Base-by-base conservation (phyloP, 257 asterid genomes). In the Nicotiana tomentosiformis region DNA sequence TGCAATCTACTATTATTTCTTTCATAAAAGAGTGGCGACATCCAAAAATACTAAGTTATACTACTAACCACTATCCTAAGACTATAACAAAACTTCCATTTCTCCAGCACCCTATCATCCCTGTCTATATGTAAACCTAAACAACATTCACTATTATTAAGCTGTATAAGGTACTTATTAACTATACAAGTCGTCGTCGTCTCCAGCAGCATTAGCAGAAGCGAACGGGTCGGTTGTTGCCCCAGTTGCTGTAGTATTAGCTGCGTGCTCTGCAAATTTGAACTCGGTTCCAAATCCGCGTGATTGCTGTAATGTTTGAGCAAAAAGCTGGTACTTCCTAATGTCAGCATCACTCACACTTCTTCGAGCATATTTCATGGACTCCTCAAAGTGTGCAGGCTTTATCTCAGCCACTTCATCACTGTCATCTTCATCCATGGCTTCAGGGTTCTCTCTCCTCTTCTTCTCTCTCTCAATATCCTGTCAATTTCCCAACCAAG, bases 271-370 rank as follows among this genome's bases (percentile, higher is more conserved):
- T 0, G 92, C 77, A 83, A 93, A 93, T 49, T 92, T 85, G 86
- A 93, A 93, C 37, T 92, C 98, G 0, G 93, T 76, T 12, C 98
- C 98, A n/a, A 93, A 91, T 14, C 97, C 98, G 81, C 98, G 84
- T 1, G 98, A 93, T 66, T 93, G 98, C 91, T 93, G 98, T 90
- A 93, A 85, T 5, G 98, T 93, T 87, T 92, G 97, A 33, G 97
- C 95, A 83, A 93, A 92, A 3, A 91, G 86, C 88, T 91, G 97
- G 81, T 92, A 93, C 88, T 93, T 93, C 58, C 97, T 91, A 66
- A 92, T 91, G 77, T 93, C 97, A 2, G 97, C 97, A 66, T 93
- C 97, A 20, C 97, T 92, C 17, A 93, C 97, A 74, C 97, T 93
- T 89, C 97, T 84, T 43, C 97, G 83, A 4, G 97, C 97, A 62